Evolutionary conservation across 805 yeast species (phyloP), one percentile per base, ranked within the genome.

Genomic region (Kuraishia floccosa): DNA sequence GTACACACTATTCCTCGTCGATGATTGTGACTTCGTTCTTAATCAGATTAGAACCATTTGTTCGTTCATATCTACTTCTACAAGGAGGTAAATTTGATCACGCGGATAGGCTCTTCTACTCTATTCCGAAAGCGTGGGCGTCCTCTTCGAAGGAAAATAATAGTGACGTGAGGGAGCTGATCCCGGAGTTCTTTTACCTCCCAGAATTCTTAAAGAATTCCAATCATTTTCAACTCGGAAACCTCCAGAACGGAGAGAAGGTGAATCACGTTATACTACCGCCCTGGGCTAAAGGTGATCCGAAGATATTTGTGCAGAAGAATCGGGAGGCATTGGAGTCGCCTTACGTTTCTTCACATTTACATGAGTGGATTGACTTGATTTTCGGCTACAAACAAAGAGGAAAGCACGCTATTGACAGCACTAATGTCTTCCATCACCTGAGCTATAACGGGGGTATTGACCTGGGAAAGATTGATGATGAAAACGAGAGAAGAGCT

Each of bases 11-110:
- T 47, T 84, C 94, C 0, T 82, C 94, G 0, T 93, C 95, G 0
- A 86, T 85, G 96, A 84, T 85, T 46, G 94, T 84, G 2, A 68
- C 93, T 0, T 79, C 91, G 0, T 85, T 69, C 42, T 50, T 85
- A 39, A 82, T 85, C 24, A 60, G 96, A 30, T 42, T 85, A 17
- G 69, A 76, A 38, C 96, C 96, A 0, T 82, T 74, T 52, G 89
- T 80, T 2, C 82, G 80, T 32, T 77, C 93, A 0, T 84, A 80
- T 44, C 52, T 83, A 25, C 47, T 82, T 13, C 54, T 86, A 6
- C 96, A 85, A 58, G 95, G 91, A 9, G 94, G 94, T 0, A 76
- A 71, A 34, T 83, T 85, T 57, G 95, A 85, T 39, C 94, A 79
- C 43, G 89, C 94, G 1, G 95, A 85, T 46, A 54, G 96, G 33